Evolutionary conservation across 495 filamentous ascomycete species (phyloP), one percentile per base, ranked within the genome.

Genomic region (Tuber calosporum): DNA sequence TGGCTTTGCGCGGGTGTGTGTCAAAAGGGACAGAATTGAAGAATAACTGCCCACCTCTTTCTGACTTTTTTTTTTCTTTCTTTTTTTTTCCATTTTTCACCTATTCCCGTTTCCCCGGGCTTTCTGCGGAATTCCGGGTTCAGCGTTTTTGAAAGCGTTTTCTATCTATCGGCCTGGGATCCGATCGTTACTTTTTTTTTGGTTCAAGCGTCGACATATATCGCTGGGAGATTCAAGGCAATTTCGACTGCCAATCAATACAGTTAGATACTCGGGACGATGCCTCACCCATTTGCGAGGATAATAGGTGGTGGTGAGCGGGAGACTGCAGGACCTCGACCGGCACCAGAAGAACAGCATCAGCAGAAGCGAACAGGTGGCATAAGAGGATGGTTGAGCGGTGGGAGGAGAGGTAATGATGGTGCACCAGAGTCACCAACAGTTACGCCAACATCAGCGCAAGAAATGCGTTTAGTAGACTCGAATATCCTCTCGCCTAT

Each of bases 391-490:
- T 78, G 74, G 76, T 78, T 75, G 76, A 71, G 68, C 7, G 71
- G 69, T 42, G 76, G 74, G 20, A 70, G 53, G 70, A 71, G 70
- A 39, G 36, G 70, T 45, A 78, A 73, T 45, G 74, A 71, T 73
- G 69, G 67, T 19, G 26, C 41, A 58, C 76, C 66, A 17, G 77
- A 73, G 62, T 68, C 74, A 37, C 43, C 76, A 41, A 70, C 74
- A 7, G 11, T 17, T 34, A 62, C 26, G 53, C 13, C 53, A 30
- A 34, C 26, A 17, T 13, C 74, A 70, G 38, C 71, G 69, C 70
- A 77, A 77, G 76, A 78, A 37, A 78, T 78, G 76, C 70, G 68
- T 70, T 73, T 67, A 41, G 71, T 77, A 37, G 40, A 68, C 38
- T 77, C 76, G n/a, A 77, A 73, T 37, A 71, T 78, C 68, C 70